Evolutionary conservation across 768 basidiomycete genomes (phyloP).

Genomic region (Amanita jacksonii): DNA sequence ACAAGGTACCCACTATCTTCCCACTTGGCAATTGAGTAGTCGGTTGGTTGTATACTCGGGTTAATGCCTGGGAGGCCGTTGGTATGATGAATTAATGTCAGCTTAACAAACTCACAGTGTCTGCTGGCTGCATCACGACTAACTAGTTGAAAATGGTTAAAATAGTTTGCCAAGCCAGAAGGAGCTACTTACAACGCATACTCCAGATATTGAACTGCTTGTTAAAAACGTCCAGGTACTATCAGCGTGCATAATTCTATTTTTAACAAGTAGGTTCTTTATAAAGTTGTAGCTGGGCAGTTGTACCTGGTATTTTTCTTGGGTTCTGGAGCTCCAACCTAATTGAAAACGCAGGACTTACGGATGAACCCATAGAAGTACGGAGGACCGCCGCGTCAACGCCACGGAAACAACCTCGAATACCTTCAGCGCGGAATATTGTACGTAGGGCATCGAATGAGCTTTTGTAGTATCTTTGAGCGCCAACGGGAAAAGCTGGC

Average conservation of each 20-base stretch:
- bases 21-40: constrained; percentile 65
- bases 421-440: constrained; percentile 70
- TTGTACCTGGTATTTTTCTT: constrained; percentile 55
- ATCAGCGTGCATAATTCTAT: constrained; percentile 61
- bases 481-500: constrained; percentile 85
- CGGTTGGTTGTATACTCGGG: constrained; percentile 95
- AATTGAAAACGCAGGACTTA: constrained; percentile 4
- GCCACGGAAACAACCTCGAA: constrained; percentile 78
- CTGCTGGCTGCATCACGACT: constrained; percentile 90
- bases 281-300: constrained; percentile 93
- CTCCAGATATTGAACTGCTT: constrained; percentile 83
- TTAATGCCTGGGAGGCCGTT: constrained; percentile 62
- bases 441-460: constrained; percentile 74
- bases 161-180: not conserved
- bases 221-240: constrained; percentile 82
- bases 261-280: constrained; percentile 66
- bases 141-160: constrained; percentile 35
- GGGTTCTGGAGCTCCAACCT: not conserved
- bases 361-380: constrained; percentile 92
- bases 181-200: constrained; percentile 68
- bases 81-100: constrained; percentile 8
- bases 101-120: constrained; percentile 43
- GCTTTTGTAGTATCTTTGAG: constrained; percentile 86
- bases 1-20: constrained; percentile 61
- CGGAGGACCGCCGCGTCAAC: constrained; percentile 90